phyloP scores from a whole-genome alignment of 2,329 filamentous ascomycete genomes.

The Ceratocystis colombiana region DNA sequence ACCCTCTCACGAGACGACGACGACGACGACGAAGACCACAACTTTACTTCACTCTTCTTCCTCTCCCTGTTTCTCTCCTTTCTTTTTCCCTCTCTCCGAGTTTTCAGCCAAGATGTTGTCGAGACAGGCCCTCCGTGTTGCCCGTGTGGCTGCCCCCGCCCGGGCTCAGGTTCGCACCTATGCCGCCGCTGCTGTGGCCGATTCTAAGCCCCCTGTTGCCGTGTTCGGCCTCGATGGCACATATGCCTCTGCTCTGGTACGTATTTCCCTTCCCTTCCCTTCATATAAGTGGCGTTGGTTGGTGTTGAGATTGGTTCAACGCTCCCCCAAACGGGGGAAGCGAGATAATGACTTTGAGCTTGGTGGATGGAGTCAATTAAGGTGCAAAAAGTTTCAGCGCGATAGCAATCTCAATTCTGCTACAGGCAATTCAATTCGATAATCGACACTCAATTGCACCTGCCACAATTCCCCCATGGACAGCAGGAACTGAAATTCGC shows the following conservation, averaged over 20 bases:
- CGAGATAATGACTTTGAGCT: background rate
- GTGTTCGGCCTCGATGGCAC: constrained; percentile 96
- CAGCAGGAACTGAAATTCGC: background rate
- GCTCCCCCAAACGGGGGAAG: too few species aligned
- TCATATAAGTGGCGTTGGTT: background rate
- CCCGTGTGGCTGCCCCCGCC: constrained; percentile 52
- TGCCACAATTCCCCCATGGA: background rate
- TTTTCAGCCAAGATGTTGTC: constrained; percentile 42
- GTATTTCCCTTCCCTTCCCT: constrained; percentile 31
- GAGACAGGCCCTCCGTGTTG: constrained; percentile 48
- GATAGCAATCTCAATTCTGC: background rate
- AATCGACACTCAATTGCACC: background rate
- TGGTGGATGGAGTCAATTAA: constrained; percentile 1
- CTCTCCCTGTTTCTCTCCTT: constrained; percentile 29
- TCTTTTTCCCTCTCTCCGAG: constrained; percentile 8
- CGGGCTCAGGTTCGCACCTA: constrained; percentile 61
- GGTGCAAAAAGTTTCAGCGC: constrained; percentile 9
- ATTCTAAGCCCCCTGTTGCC: constrained; percentile 72
- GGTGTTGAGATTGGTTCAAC: background rate
- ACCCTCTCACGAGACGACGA: constrained; percentile 21
- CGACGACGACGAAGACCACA: constrained; percentile 25
- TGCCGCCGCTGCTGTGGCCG: constrained; percentile 63
- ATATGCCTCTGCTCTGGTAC: constrained; percentile 96
- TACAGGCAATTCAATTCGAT: background rate
- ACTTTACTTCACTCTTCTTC: constrained; percentile 27